Evolutionary conservation across 2,329 filamentous ascomycete species (phyloP).

Genomic region (Fusarium sacchari): DNA sequence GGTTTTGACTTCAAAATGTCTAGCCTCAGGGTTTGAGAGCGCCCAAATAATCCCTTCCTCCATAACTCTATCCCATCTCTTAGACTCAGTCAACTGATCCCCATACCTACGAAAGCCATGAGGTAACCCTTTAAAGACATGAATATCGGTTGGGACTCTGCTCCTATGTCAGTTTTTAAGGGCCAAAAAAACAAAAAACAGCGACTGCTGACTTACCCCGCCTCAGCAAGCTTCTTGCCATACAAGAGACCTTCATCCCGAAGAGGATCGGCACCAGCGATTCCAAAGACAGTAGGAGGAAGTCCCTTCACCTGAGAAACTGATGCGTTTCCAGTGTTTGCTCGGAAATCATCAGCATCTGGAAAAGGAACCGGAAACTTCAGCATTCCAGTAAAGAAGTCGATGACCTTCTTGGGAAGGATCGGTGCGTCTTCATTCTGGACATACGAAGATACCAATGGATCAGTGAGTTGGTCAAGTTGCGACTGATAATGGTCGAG

Average conservation of each 20-base stretch:
- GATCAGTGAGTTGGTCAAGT: conserved; percentile 48
- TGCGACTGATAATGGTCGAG: conserved; percentile 35
- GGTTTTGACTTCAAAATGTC: conserved; percentile 34
- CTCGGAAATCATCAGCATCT: conserved; percentile 45
- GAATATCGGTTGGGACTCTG: conserved; percentile 59
- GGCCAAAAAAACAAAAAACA: fast-evolving
- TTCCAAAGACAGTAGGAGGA: conserved; percentile 56
- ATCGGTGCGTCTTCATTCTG: conserved; percentile 61
- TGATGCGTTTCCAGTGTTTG: conserved; percentile 50
- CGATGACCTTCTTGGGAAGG: conserved; percentile 48
- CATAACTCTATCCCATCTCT: conserved; percentile 55
- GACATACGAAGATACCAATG: conserved; percentile 53
- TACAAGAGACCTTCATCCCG: conserved; percentile 61
- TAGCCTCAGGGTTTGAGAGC: conserved; percentile 47
- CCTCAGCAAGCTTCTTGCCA: conserved; percentile 54
- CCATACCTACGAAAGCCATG: conserved; percentile 59
- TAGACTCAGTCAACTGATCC: conserved; percentile 49
- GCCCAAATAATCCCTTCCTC: conserved; percentile 57
- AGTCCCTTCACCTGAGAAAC: conserved; percentile 51
- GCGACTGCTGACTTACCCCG: conserved; percentile 49
- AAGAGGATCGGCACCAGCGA: conserved; percentile 59
- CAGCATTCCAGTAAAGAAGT: conserved; percentile 43
- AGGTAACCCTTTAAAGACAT: conserved; percentile 62
- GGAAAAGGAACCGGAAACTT: conserved; percentile 30
- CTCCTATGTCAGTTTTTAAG: neutral